These are phyloP conservation scores for Eucalyptus tenuipes DNA, from an alignment of 345 rosid species.

Conservation along the genomic window DNA sequence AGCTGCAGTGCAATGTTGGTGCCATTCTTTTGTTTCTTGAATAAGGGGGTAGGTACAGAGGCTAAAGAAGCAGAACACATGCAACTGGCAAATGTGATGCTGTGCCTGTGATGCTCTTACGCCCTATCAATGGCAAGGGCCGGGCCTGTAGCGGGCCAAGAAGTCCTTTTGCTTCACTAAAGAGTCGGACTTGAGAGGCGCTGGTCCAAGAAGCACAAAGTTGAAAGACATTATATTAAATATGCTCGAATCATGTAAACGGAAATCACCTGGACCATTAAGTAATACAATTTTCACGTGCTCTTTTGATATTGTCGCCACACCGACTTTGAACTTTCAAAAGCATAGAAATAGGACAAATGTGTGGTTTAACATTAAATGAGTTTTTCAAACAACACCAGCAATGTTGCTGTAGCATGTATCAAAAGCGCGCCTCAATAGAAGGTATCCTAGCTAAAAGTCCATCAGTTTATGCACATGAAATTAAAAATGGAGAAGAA, in stretches of 20 bases:
- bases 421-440: neutral
- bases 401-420: neutral
- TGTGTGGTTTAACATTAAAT: neutral
- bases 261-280: neutral
- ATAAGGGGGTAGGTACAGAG: neutral
- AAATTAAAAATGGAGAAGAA: neutral
- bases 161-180: neutral
- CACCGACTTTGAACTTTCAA: neutral
- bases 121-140: neutral
- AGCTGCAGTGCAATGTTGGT: neutral
- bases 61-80: neutral
- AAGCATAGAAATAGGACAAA: neutral
- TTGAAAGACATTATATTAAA: neutral
- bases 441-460: neutral
- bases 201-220: neutral
- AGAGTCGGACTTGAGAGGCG: neutral
- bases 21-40: neutral
- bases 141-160: neutral
- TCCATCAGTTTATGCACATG: neutral
- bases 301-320: neutral
- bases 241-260: neutral
- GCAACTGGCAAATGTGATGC: neutral
- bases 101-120: neutral
- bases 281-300: too few relatives aligned
- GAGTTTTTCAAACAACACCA: neutral